Conservation (phyloP, 169 alveolate genomes). For the Miamiensis avidus region DNA sequence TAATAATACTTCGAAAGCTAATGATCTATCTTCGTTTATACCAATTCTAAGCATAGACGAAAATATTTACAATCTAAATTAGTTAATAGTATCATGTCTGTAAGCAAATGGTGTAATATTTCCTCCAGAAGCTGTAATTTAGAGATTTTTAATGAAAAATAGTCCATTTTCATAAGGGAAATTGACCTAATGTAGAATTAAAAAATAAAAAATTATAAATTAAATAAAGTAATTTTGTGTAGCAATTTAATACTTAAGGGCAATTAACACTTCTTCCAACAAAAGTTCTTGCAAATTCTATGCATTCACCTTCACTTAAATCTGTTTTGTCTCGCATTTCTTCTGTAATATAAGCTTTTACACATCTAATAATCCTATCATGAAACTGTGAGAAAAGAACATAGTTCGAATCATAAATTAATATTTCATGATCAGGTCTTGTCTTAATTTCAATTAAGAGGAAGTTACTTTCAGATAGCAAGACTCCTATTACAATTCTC, state of each 20-base stretch:
- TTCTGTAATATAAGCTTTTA: background rate
- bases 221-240: too few species aligned
- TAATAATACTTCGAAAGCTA: slow-evolving; percentile 8
- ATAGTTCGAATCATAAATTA: slow-evolving; percentile 19
- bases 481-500: slow-evolving; percentile 18
- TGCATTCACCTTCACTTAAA: background rate
- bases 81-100: slow-evolving; percentile 1
- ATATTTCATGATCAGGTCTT: slow-evolving; percentile 18
- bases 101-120: slow-evolving; percentile 2
- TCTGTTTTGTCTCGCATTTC: slow-evolving; percentile 21
- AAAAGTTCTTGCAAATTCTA: slow-evolving; percentile 6
- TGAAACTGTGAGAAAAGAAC: slow-evolving; percentile 6
- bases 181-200: background rate
- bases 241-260: background rate
- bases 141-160: slow-evolving; percentile 2
- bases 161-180: slow-evolving; percentile 16
- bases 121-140: background rate
- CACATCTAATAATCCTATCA: slow-evolving; percentile 1
- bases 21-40: background rate
- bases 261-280: slow-evolving; percentile 14
- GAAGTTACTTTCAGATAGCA: background rate
- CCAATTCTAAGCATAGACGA: slow-evolving; percentile 19
- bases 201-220: too few species aligned
- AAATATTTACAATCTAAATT: slow-evolving; percentile 24
- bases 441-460: slow-evolving; percentile 15